Evolutionary conservation across 768 basidiomycete species (phyloP), one percentile per base, ranked within the genome.

Genomic region (Pleurotus djamor): DNA sequence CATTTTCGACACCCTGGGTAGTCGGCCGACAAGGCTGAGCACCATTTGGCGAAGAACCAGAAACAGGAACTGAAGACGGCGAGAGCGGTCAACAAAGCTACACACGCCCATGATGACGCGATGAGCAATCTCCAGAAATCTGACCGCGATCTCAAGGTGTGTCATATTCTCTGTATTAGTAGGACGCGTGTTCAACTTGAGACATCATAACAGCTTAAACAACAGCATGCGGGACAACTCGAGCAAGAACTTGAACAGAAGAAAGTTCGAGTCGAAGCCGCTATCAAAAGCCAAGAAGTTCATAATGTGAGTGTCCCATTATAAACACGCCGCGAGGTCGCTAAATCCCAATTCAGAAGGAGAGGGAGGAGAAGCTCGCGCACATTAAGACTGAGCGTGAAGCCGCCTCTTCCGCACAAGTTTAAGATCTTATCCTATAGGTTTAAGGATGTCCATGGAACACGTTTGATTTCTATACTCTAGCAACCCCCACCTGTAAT

Each of bases 11-110:
- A 9, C 5, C 48, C 38, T 41, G 38, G 7, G 7, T 41, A 56
- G 54, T n/a, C 54, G 5, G 41, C 54, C 28, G 41, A 44, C 54
- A 56, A 56, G 54, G 54, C 54, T 21, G 54, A 56, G 37, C 54
- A 56, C 21, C 9, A n/a, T n/a, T 9, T 56, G 9, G 10, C 14
- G 38, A 56, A 56, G 54, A 44, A 44, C 17, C 54, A 56, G 21
- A 44, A 44, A 12, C 41, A 56, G 13, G 54, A 56, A 41, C 41
- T 56, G 36, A 56, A 56, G 38, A 44, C 54, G 8, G 54, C 54
- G 5, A 43, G 44, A 37, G 54, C 54, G 54, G 54, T 44, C 8
- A 56, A 44, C n/a, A 56, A 56, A 44, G 54, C 54, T 8, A 56
- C 54, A 5, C 54, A 43, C 28, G 28, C 36, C 10, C 54, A 56